Conservation (phyloP, 2,329 filamentous ascomycete genomes). For the Exophiala phaeomuriformis region DNA sequence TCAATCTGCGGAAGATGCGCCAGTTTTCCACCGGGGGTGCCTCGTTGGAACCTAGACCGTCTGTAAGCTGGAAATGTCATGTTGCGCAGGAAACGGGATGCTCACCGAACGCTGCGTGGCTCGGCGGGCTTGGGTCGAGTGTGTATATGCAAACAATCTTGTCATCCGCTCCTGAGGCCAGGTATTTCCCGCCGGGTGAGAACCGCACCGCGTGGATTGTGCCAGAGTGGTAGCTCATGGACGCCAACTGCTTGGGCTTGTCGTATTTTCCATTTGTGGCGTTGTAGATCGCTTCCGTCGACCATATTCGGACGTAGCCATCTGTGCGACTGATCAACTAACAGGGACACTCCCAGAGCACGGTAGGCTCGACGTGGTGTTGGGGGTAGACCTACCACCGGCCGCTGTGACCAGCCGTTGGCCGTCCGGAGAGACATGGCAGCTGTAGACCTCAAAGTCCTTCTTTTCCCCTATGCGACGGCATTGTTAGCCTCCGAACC, state of each 20-base stretch:
- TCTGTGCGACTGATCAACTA: conserved; percentile 47
- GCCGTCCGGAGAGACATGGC: conserved; percentile 92
- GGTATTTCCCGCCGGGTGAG: conserved; percentile 87
- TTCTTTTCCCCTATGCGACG: conserved; percentile 72
- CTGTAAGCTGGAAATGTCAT: conserved; percentile 17
- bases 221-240: conserved; percentile 96
- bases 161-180: conserved; percentile 95
- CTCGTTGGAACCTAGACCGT: conserved; percentile 63
- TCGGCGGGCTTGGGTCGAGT: conserved; percentile 72
- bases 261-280: conserved; percentile 65
- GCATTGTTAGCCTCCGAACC: conserved; percentile 7
- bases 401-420: conserved; percentile 86
- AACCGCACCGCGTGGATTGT: conserved; percentile 97
- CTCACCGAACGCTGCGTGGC: conserved; percentile 71
- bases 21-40: conserved; percentile 93
- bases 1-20: conserved; percentile 87
- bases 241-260: conserved; percentile 83
- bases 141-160: conserved; percentile 98
- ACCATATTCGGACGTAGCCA: conserved; percentile 96
- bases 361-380: not conserved
- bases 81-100: conserved; percentile 11
- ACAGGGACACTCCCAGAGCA: not conserved
- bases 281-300: conserved; percentile 84
- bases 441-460: conserved; percentile 97
- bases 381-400: conserved; percentile 56